phyloP scores from a whole-genome alignment of 306 rosid genomes.

The Rubus parviflorus region DNA sequence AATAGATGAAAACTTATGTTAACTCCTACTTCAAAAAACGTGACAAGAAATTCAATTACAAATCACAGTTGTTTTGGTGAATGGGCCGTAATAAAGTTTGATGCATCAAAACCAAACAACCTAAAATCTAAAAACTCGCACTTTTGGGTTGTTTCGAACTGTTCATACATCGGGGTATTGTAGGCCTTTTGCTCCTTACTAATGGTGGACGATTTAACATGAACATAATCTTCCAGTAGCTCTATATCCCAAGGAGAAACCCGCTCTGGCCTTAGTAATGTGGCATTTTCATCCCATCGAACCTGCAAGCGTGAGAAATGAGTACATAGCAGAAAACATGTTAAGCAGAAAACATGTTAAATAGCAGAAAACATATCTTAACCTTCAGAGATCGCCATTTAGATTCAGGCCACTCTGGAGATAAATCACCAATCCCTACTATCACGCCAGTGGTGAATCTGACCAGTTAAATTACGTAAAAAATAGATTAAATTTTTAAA shows the following conservation, averaged over 20 bases:
- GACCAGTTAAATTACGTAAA: conserved; percentile 22
- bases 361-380: conserved; percentile 4
- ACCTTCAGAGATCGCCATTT: conserved; percentile 93
- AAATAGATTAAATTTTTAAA: conserved; percentile 8
- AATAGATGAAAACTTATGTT: too few relatives aligned
- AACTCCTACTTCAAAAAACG: too few relatives aligned
- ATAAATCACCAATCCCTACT: conserved; percentile 68
- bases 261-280: conserved; percentile 78
- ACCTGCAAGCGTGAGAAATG: conserved; percentile 40
- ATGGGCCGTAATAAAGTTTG: too few relatives aligned
- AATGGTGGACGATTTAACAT: conserved; percentile 42
- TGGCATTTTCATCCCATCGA: conserved; percentile 88
- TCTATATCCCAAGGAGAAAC: conserved; percentile 94
- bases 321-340: conserved; percentile 7
- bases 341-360: not conserved
- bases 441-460: conserved; percentile 79
- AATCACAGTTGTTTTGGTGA: too few relatives aligned
- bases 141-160: too few relatives aligned
- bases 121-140: too few relatives aligned
- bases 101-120: too few relatives aligned
- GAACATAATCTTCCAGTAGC: conserved; percentile 56
- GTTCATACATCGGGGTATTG: too few relatives aligned
- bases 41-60: too few relatives aligned
- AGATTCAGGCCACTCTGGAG: conserved; percentile 66
- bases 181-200: conserved; percentile 58